Conservation (phyloP, 2,329 filamentous ascomycete genomes). For the Ophiocordyceps camponoti-leonardi region DNA sequence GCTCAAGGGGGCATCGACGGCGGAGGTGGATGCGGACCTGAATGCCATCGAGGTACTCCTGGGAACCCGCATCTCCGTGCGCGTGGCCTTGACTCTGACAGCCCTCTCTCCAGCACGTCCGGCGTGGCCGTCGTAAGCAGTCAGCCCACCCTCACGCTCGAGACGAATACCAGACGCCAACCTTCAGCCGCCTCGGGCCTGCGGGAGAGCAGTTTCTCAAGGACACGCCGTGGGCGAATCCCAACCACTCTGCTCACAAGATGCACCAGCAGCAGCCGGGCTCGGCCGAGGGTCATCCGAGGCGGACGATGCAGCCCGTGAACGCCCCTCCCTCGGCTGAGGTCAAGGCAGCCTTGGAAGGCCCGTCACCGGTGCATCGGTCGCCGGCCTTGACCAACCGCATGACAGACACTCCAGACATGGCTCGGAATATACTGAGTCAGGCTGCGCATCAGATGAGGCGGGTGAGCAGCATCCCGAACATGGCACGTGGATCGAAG, state of each 20-base stretch:
- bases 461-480: constrained; percentile 13
- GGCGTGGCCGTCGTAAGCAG: constrained; percentile 18
- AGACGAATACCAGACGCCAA: constrained; percentile 22
- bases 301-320: constrained; percentile 8
- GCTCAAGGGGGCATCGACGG: constrained; percentile 52
- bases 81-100: constrained; percentile 5
- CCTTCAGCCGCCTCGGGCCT: constrained; percentile 36
- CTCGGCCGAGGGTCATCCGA: constrained; percentile 4
- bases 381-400: constrained; percentile 11
- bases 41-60: constrained; percentile 62
- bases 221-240: constrained; percentile 84
- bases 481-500: constrained; percentile 16
- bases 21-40: constrained; percentile 73
- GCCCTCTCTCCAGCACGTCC: constrained; percentile 13
- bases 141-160: constrained; percentile 16
- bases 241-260: constrained; percentile 58
- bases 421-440: constrained; percentile 20
- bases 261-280: constrained; percentile 20
- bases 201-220: constrained; percentile 79
- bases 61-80: constrained; percentile 1
- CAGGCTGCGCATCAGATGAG: constrained; percentile 15
- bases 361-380: constrained; percentile 7
- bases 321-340: constrained; percentile 6
- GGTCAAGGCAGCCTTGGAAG: constrained; percentile 9
- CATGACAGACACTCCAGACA: constrained; percentile 25